Evolutionary conservation across 2,329 filamentous ascomycete genomes (phyloP), one percentile per base, ranked within the genome.

Genomic region (Thermomyces lanuginosus): DNA sequence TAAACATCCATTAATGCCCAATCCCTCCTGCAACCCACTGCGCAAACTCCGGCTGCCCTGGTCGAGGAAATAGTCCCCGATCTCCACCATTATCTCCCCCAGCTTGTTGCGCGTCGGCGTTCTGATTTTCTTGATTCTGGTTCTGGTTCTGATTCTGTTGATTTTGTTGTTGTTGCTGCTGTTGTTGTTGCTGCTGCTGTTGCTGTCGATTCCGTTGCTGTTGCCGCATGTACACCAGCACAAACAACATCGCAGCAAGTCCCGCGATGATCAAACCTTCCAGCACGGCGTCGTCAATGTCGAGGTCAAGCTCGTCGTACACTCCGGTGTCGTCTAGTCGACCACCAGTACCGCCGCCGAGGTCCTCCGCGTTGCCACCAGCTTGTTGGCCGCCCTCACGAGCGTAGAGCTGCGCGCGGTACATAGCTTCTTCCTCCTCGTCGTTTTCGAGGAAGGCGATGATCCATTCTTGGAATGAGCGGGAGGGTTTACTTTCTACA

Each of bases 231-330:
- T 83, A 92, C 9, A 95, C 64, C 16, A 95, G 59, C 27, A 79
- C 69, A 0, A 78, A 71, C 28, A 95, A 61, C 1, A 72, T 71
- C 8, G 73, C 72, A 1, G 79, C 75, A 8, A 95, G 58, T 1
- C 69, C 75, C 8, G 93, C 61, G 35, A 98, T 91, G 22, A 92
- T 60, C 13, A 93, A 54, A 22, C 77, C 86, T 52, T 95, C 89
- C 7, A 93, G 39, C 9, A 92, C 58, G 8, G 81, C 79, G 24
- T 83, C 81, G 26, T 86, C 78, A 16, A 78, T 63, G 2, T 70
- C 63, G 4, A 69, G 60, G 12, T 64, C 64, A 10, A 73, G 54
- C 2, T 74, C 72, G 27, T 76, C 72, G 32, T 66, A 60, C 25
- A 64, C 65, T 30, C 67, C 61, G 8, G 20, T 21, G 9, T 60